A percentile compares a stretch with the other conserved stretches of the same genome.
Evolutionary conservation across 2,329 filamentous ascomycete genomes (phyloP).

Genomic region (Penicillium sp.): DNA sequence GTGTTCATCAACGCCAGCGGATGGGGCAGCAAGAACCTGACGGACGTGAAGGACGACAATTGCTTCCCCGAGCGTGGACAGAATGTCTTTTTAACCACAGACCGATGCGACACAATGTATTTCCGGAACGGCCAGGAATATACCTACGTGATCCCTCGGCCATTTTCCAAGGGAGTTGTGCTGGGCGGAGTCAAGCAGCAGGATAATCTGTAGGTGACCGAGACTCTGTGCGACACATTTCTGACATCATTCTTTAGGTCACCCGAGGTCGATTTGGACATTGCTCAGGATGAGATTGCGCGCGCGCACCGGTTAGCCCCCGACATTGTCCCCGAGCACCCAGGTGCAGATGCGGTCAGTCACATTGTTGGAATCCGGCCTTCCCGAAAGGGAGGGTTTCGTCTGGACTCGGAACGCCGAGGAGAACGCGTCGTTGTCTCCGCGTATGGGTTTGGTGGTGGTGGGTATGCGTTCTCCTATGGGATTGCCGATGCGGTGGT

Average conservation of each 20-base stretch:
- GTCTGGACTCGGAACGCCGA: constrained; percentile 33
- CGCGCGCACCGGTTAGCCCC: constrained; percentile 42
- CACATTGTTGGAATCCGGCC: constrained; percentile 42
- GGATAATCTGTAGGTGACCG: constrained; percentile 31
- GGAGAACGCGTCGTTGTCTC: constrained; percentile 32
- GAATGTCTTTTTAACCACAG: constrained; percentile 39
- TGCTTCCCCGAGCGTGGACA: constrained; percentile 42
- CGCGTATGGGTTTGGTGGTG: constrained; percentile 42
- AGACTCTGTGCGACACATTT: not conserved
- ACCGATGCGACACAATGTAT: constrained; percentile 33
- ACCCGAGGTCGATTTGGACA: constrained; percentile 38
- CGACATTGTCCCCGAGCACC: constrained; percentile 36
- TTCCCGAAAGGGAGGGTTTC: constrained; percentile 37
- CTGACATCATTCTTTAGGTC: constrained; percentile 26
- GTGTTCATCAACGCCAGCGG: constrained; percentile 45
- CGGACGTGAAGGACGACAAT: constrained; percentile 36
- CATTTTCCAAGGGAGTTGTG: constrained; percentile 35
- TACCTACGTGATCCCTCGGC: constrained; percentile 42
- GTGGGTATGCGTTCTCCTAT: constrained; percentile 42
- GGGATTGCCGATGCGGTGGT: constrained; percentile 37
- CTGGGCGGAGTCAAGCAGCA: constrained; percentile 40
- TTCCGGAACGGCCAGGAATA: constrained; percentile 42
- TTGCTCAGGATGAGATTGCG: constrained; percentile 41
- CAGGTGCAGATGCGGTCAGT: constrained; percentile 29
- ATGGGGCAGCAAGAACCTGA: constrained; percentile 36